A percentile compares a stretch with the other conserved stretches of the same genome.
phyloP scores from a whole-genome alignment of 2,329 filamentous ascomycete species.

The Juglanconis oblonga region DNA sequence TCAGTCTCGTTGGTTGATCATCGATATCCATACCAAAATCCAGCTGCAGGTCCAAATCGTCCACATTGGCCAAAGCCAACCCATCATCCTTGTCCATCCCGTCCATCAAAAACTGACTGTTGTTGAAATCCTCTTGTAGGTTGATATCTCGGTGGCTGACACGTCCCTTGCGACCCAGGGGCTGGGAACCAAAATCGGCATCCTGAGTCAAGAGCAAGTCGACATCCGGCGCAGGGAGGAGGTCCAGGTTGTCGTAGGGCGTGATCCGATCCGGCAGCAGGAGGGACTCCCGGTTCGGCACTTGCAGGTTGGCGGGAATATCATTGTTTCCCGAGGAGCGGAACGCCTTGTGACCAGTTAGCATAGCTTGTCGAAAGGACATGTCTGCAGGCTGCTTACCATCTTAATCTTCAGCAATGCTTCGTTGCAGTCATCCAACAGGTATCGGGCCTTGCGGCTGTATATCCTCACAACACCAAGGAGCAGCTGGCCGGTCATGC shows the following conservation, averaged over 20 bases:
- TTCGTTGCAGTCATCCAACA: slow-evolving; percentile 96
- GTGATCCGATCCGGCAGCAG: slow-evolving; percentile 91
- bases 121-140: slow-evolving; percentile 65
- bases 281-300: slow-evolving; percentile 80
- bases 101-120: slow-evolving; percentile 78
- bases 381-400: slow-evolving; percentile 50
- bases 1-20: slow-evolving; percentile 55
- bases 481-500: slow-evolving; percentile 88
- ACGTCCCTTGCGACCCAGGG: slow-evolving; percentile 55
- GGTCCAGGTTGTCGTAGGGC: slow-evolving; percentile 75
- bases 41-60: slow-evolving; percentile 69
- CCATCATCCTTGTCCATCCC: slow-evolving; percentile 59
- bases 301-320: slow-evolving; percentile 76
- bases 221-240: slow-evolving; percentile 83
- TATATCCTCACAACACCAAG: slow-evolving; percentile 97
- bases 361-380: slow-evolving; percentile 20
- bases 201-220: slow-evolving; percentile 73
- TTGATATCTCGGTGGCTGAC: slow-evolving; percentile 64
- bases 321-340: slow-evolving; percentile 93
- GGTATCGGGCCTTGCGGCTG: slow-evolving; percentile 91
- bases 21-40: slow-evolving; percentile 75
- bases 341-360: slow-evolving; percentile 68
- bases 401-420: slow-evolving; percentile 98
- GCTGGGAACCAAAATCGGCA: slow-evolving; percentile 37
- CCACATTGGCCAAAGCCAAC: slow-evolving; percentile 49